phyloP scores from a whole-genome alignment of 192 early-diverging fungal genomes.

The Lobosporangium transversale region DNA sequence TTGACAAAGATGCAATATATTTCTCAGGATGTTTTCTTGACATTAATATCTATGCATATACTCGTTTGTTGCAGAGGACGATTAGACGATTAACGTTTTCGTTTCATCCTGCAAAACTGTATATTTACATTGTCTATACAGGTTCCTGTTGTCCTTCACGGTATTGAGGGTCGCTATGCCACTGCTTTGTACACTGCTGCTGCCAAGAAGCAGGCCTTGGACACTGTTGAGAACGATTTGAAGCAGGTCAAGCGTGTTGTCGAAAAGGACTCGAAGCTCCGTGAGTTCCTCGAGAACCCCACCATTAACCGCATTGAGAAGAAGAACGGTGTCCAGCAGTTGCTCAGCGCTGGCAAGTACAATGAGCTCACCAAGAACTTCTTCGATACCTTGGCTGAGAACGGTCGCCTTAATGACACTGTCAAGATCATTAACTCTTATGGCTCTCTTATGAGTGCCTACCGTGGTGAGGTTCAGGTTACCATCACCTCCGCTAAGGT shows the following conservation, averaged over 20 bases:
- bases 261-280: constrained; percentile 76
- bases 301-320: constrained; percentile 83
- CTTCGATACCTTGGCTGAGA: constrained; percentile 92
- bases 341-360: constrained; percentile 75
- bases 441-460: constrained; percentile 85
- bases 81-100: too few species aligned
- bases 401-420: constrained; percentile 91
- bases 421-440: constrained; percentile 83
- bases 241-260: constrained; percentile 71
- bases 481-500: constrained; percentile 92
- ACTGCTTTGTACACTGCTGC: constrained; percentile 97
- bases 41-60: too few species aligned
- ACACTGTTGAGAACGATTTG: constrained; percentile 88
- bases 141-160: constrained; percentile 87
- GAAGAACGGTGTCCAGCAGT: constrained; percentile 73
- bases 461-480: constrained; percentile 88
- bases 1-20: too few species aligned
- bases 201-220: constrained; percentile 79
- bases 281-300: constrained; percentile 85
- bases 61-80: too few species aligned
- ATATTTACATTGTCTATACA: constrained; percentile 42
- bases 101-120: background rate
- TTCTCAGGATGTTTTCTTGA: too few species aligned
- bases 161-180: constrained; percentile 97
- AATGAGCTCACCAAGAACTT: constrained; percentile 90